Evolutionary conservation across 2,329 filamentous ascomycete species (phyloP).

Genomic region (Daldinia eschscholtzii): DNA sequence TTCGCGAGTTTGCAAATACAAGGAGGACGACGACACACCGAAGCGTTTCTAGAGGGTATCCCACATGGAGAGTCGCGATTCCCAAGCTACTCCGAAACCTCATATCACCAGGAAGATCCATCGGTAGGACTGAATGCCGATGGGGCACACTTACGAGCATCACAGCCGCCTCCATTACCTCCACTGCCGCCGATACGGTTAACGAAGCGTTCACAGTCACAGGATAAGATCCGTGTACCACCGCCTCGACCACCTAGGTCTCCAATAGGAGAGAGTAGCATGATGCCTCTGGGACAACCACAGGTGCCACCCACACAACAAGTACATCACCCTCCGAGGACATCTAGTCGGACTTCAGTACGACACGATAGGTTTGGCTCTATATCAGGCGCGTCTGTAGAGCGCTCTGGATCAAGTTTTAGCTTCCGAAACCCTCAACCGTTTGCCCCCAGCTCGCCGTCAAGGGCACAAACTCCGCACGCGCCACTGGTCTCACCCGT

Average conservation of each 20-base stretch:
- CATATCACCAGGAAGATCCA: conserved; percentile 48
- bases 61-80: conserved; percentile 60
- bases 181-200: conserved; percentile 53
- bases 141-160: conserved; percentile 36
- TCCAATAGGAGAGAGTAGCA: conserved; percentile 54
- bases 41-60: conserved; percentile 55
- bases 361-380: conserved; percentile 60
- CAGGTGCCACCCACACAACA: conserved; percentile 44
- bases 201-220: conserved; percentile 61
- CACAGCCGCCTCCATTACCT: conserved; percentile 52
- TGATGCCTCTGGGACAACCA: conserved; percentile 47
- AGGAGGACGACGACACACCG: conserved; percentile 51
- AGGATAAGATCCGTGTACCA: conserved; percentile 62
- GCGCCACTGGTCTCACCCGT: conserved; percentile 23
- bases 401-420: conserved; percentile 61
- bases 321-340: conserved; percentile 62
- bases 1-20: conserved; percentile 56
- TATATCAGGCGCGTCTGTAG: conserved; percentile 52
- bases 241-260: conserved; percentile 66
- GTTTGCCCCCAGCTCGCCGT: conserved; percentile 49
- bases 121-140: conserved; percentile 43
- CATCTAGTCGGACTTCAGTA: conserved; percentile 66
- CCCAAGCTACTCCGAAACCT: conserved; percentile 61
- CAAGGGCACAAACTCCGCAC: conserved; percentile 27
- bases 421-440: conserved; percentile 62